Conservation (phyloP, 2,329 filamentous ascomycete genomes). For the Aspergillus aculeatus region DNA sequence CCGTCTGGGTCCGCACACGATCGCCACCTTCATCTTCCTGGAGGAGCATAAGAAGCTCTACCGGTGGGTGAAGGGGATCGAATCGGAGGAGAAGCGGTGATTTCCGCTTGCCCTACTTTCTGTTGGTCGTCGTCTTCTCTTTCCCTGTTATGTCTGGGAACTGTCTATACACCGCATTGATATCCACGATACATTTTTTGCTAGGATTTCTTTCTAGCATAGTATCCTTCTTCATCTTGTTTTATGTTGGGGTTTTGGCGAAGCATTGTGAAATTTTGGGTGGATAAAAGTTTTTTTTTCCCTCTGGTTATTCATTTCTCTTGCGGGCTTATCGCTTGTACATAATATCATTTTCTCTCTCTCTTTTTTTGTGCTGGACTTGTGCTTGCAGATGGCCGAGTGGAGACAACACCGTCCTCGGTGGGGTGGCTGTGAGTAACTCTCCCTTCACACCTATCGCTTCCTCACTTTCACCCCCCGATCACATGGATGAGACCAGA, state of each 20-base stretch:
- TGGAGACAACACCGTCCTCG: too few relatives aligned
- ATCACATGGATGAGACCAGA: too few relatives aligned
- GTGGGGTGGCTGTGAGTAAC: too few relatives aligned
- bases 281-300: slow-evolving; percentile 10
- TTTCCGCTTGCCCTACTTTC: slow-evolving; percentile 6
- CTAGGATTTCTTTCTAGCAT: neutral
- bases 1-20: slow-evolving; percentile 63
- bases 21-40: slow-evolving; percentile 65
- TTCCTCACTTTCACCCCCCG: too few relatives aligned
- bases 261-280: slow-evolving; percentile 3
- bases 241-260: slow-evolving; percentile 3
- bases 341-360: neutral
- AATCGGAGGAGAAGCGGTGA: slow-evolving; percentile 56
- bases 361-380: neutral
- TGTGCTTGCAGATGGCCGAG: too few relatives aligned
- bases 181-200: neutral
- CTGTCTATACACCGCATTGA: neutral
- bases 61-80: slow-evolving; percentile 41
- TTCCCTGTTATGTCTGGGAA: neutral
- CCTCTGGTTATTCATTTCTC: slow-evolving; percentile 3
- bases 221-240: slow-evolving; percentile 3
- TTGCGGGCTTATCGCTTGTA: neutral
- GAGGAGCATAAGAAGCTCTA: slow-evolving; percentile 69
- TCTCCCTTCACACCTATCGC: too few relatives aligned
- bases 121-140: neutral